Base-by-base conservation (phyloP, 2,329 filamentous ascomycete species). In the Sarocladium oryzae region DNA sequence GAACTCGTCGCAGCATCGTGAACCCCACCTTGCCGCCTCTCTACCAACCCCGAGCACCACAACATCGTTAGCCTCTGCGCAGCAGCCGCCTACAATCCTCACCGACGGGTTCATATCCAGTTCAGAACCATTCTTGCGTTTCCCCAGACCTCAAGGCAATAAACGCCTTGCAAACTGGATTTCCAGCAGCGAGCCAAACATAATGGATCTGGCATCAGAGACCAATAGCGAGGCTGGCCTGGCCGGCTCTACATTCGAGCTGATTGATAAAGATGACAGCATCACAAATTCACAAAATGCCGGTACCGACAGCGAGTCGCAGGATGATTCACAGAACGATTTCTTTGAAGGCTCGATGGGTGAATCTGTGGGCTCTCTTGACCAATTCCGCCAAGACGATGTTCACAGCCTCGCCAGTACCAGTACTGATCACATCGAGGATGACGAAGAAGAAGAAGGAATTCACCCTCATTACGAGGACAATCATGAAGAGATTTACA, bases 121-220 rank as follows among this genome's bases (percentile, higher is more conserved):
- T 33, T 75, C 77, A 38, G 70, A 75, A 50, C 76, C 77, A 4
- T 71, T 70, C 24, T 70, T 83, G 41, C 75, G 77, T 52, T 82
- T 82, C 52, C 79, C 79, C 51, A 71, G 68, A 38, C 79, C 79
- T 0, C 71, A 75, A 59, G 79, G 77, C 50, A 81, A 74, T 56
- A 70, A 71, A 51, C 69, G 72, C 48, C 75, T 83, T 36, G 78
- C 78, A 58, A 76, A 77, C 70, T 82, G 78, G 78, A 69, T 83
- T 46, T 79, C 77, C 6, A 74, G 72, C 50, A 81, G 78, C 59
- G 73, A 77, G 26, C 77, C 76, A 50, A 73, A 78, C 65, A 79
- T 81, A 56, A 79, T 80, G 75, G 71, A 72, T 56, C 65, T 71
- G 20, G 66, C 67, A 70, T 56, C 65, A 70, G 21, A 66, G 66